Conservation (phyloP, 106 monocot species). For the Xerophyta viscosa region DNA sequence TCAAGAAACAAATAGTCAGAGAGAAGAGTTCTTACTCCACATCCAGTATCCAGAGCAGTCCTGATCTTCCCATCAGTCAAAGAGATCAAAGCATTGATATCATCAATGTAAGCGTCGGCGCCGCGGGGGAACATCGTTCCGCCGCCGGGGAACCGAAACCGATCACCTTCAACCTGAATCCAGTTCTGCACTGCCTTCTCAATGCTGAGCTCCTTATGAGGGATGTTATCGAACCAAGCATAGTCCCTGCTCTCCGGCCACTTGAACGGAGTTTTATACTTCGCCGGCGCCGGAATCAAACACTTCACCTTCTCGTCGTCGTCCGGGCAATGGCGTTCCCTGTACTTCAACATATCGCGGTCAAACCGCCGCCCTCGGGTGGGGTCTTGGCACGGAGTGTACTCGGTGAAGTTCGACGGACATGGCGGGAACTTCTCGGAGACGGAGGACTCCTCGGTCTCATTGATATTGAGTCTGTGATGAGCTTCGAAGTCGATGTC, state of each 20-base stretch:
- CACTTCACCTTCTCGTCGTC: slow-evolving; percentile 37
- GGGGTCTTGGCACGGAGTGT: slow-evolving; percentile 68
- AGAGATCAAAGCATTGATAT: slow-evolving; percentile 39
- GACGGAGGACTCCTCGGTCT: not conserved
- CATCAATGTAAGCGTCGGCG: slow-evolving; percentile 68
- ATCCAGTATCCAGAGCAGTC: slow-evolving; percentile 68
- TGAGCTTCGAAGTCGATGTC: slow-evolving; percentile 46
- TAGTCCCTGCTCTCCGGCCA: slow-evolving; percentile 39
- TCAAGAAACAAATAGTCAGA: not conserved
- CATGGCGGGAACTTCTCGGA: slow-evolving; percentile 26
- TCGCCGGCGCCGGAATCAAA: slow-evolving; percentile 50
- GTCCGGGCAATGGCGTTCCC: slow-evolving; percentile 57
- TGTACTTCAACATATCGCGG: slow-evolving; percentile 42
- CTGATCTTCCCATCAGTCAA: slow-evolving; percentile 47
- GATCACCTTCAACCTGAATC: slow-evolving; percentile 57
- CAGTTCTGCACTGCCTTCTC: slow-evolving; percentile 78
- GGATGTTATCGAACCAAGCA: slow-evolving; percentile 50
- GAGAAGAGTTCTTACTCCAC: slow-evolving; percentile 33
- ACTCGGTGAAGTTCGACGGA: slow-evolving; percentile 39
- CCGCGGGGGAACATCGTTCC: slow-evolving; percentile 72
- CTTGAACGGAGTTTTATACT: slow-evolving; percentile 60
- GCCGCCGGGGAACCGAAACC: slow-evolving; percentile 60
- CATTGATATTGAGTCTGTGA: slow-evolving; percentile 33
- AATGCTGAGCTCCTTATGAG: slow-evolving; percentile 52
- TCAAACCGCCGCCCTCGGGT: slow-evolving; percentile 34